Conservation (phyloP, 306 rosid genomes). For the Glycine soja region DNA sequence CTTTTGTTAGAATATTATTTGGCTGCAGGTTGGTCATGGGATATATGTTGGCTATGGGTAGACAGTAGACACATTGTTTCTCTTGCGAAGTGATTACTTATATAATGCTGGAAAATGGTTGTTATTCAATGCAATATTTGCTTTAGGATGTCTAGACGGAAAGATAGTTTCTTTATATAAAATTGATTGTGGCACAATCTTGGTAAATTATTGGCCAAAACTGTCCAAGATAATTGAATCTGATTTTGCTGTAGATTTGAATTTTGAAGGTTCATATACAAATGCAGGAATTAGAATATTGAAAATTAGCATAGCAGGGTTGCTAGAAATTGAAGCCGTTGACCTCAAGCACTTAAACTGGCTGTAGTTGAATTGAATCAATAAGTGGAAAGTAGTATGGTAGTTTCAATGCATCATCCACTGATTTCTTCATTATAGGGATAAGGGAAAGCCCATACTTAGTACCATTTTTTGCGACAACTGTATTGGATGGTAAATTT, state of each 20-base stretch:
- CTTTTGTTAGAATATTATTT: conserved; percentile 4
- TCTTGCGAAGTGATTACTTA: conserved; percentile 3
- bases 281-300: conserved; percentile 2
- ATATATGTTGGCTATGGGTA: conserved; percentile 24
- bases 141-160: not conserved
- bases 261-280: conserved; percentile 6
- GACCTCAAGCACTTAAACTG: not conserved
- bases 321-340: conserved; percentile 26
- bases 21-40: not conserved
- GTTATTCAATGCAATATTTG: not conserved
- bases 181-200: too few species aligned
- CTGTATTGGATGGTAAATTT: not conserved
- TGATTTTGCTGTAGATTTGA: not conserved
- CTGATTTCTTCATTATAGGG: conserved; percentile 1
- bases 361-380: not conserved
- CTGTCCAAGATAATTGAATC: not conserved
- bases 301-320: not conserved
- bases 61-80: conserved; percentile 14
- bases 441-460: conserved; percentile 1
- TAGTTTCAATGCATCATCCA: not conserved
- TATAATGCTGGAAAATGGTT: not conserved
- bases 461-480: too few species aligned
- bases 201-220: not conserved
- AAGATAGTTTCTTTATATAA: not conserved
- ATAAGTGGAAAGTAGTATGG: conserved; percentile 3